Evolutionary conservation across 2,329 filamentous ascomycete genomes (phyloP).

Genomic region (Ilyonectria mors-panacis): DNA sequence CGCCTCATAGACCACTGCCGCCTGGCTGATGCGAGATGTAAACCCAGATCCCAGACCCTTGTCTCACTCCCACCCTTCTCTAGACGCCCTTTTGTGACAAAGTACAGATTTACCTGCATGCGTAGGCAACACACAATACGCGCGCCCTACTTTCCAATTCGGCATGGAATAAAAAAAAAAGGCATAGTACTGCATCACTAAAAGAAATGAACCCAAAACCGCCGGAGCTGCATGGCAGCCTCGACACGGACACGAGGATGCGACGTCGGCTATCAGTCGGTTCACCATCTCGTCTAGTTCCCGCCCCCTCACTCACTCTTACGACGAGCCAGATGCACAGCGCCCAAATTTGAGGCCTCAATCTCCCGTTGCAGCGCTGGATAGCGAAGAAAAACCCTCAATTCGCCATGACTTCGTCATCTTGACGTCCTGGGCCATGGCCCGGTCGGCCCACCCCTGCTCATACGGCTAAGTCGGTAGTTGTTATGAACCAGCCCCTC

Average conservation of each 20-base stretch:
- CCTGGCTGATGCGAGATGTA: constrained; percentile 19
- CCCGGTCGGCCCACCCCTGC: background rate
- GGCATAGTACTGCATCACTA: background rate
- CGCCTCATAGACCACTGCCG: constrained; percentile 10
- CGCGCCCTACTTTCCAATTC: constrained; percentile 4
- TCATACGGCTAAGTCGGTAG: background rate
- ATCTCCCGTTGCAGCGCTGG: constrained; percentile 6
- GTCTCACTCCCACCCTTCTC: constrained; percentile 5
- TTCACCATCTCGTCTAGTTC: constrained; percentile 10
- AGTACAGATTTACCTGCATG: background rate
- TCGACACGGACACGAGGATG: constrained; percentile 33
- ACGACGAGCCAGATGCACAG: constrained; percentile 9
- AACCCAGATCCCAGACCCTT: constrained; percentile 22
- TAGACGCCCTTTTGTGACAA: background rate
- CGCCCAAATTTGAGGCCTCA: constrained; percentile 14
- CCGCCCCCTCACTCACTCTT: constrained; percentile 1
- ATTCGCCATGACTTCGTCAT: constrained; percentile 12
- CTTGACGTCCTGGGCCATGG: constrained; percentile 19
- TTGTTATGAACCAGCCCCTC: background rate
- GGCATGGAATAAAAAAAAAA: background rate
- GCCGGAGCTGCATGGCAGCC: constrained; percentile 31
- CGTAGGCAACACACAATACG: background rate
- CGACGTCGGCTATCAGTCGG: constrained; percentile 40
- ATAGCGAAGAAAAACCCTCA: constrained; percentile 8
- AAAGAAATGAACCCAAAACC: constrained; percentile 13